Evolutionary conservation across 768 basidiomycete species (phyloP).

Genomic region (Infundibulicybe gibba): DNA sequence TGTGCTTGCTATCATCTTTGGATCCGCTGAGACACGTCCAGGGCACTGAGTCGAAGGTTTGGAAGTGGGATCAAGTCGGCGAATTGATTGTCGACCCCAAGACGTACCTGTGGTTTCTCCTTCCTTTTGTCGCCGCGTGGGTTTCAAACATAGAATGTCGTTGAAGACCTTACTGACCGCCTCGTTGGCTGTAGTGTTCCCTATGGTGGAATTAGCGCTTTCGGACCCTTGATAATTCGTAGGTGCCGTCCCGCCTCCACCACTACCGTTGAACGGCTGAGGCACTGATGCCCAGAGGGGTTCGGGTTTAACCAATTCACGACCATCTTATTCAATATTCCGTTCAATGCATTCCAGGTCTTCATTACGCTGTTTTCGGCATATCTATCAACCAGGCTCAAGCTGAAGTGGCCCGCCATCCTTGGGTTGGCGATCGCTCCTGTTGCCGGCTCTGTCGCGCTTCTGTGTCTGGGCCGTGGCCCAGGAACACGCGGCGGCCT

Average conservation of each 20-base stretch:
- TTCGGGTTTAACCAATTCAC: slow-evolving; percentile 37
- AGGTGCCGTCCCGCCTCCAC: background rate
- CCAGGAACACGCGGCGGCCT: slow-evolving; percentile 22
- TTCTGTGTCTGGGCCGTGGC: slow-evolving; percentile 28
- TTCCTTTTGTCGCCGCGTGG: slow-evolving; percentile 40
- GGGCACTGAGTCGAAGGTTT: slow-evolving; percentile 40
- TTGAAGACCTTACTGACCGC: background rate
- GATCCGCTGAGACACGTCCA: background rate
- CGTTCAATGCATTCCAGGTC: slow-evolving; percentile 39
- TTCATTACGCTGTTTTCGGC: slow-evolving; percentile 32
- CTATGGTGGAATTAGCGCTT: slow-evolving; percentile 37
- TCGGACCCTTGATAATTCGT: slow-evolving; percentile 42
- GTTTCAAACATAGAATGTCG: slow-evolving; percentile 1
- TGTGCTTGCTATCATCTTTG: no score
- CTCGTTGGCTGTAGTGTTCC: slow-evolving; percentile 23
- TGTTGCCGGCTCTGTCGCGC: slow-evolving; percentile 31
- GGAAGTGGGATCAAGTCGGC: slow-evolving; percentile 42
- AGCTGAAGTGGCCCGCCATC: slow-evolving; percentile 36
- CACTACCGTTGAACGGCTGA: background rate
- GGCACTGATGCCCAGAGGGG: slow-evolving; percentile 22
- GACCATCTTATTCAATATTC: slow-evolving; percentile 48
- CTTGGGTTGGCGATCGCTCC: slow-evolving; percentile 31
- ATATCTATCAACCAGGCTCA: slow-evolving; percentile 28
- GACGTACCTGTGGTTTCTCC: slow-evolving; percentile 36
- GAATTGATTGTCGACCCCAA: slow-evolving; percentile 34